Base-by-base conservation (phyloP, 257 asterid genomes). In the Catharanthus roseus region DNA sequence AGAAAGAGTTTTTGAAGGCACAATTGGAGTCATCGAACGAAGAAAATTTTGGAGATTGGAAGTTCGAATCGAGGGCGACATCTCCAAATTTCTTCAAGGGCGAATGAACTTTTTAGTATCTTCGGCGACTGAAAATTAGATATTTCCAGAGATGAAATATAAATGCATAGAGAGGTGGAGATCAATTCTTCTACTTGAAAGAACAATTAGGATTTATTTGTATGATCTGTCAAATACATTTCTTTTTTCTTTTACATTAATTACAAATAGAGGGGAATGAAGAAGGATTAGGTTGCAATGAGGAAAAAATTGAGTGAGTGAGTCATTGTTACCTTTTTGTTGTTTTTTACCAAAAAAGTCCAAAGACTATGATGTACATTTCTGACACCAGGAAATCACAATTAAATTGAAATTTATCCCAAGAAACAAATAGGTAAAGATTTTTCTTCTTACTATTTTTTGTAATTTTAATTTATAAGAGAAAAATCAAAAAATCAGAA, bases 41-140 rank as follows among this genome's bases (percentile, higher is more conserved):
- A 80, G 74, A 24, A 80, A 70, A 53, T 66, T 69, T 41, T 50
- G 42, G 16, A 80, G 60, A 74, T 80, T 80, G 70, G 57, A 58
- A 24, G 21, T 13, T 34, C 9, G 38, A 33, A 28, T 29, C 3
- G 23, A 6, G 11, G 10, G 10, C 21, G 65, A 16, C 65, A 58
- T 58, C 42, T 58, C 31, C 15, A 49, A 2, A 19, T 45, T 45
- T 45, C 13, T 38, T 38, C 41, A 42, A 42, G 10, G 10, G 47
- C 47, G 11, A 47, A 3, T 47, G 10, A 5, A 1, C n/a, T 49
- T 49, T 15, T 16, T 23, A 47, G 11, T 44, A 12, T 47, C 54
- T 47, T 11, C n/a, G 15, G 1, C 2, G n/a, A n/a, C n/a, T n/a
- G 54, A 47, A 47, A 49, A 23, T 16, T 16, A 9, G 7, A 49